These are phyloP conservation scores for Coemansia sp. DNA, from an alignment of 192 early-diverging fungal species.

Conservation along the genomic window DNA sequence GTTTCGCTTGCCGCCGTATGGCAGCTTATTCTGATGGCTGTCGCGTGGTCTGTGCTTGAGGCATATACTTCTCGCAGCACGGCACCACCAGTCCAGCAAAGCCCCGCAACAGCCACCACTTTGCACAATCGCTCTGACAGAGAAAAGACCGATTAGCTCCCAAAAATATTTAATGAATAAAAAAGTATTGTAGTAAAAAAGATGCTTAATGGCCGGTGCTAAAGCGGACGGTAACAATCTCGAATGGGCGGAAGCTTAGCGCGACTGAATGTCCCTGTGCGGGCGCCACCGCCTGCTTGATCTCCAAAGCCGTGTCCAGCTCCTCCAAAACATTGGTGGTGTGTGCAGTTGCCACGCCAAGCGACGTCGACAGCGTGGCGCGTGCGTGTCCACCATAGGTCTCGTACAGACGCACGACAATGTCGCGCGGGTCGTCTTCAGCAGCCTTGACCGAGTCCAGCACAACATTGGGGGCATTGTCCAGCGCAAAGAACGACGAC, in stretches of 20 bases:
- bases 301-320: background rate
- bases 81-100: background rate
- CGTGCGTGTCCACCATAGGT: constrained; percentile 74
- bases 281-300: background rate
- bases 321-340: constrained; percentile 48
- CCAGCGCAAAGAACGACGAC: constrained; percentile 11
- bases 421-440: constrained; percentile 64
- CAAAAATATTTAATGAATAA: background rate
- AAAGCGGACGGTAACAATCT: constrained; percentile 29
- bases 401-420: constrained; percentile 88
- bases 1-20: constrained; percentile 55
- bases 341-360: constrained; percentile 9
- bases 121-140: background rate
- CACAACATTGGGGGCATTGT: constrained; percentile 65
- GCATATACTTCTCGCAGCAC: constrained; percentile 17
- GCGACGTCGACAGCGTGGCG: constrained; percentile 16
- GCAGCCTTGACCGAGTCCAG: constrained; percentile 90
- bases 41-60: constrained; percentile 49
- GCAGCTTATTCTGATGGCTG: constrained; percentile 43
- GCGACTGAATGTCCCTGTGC: constrained; percentile 2
- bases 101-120: background rate
- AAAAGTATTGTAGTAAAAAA: background rate
- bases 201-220: background rate
- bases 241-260: constrained; percentile 31
- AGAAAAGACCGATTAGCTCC: background rate